A percentile compares a stretch with the other conserved stretches of the same genome.
phyloP scores from a whole-genome alignment of 2,329 filamentous ascomycete genomes.

The Metarhizium album region DNA sequence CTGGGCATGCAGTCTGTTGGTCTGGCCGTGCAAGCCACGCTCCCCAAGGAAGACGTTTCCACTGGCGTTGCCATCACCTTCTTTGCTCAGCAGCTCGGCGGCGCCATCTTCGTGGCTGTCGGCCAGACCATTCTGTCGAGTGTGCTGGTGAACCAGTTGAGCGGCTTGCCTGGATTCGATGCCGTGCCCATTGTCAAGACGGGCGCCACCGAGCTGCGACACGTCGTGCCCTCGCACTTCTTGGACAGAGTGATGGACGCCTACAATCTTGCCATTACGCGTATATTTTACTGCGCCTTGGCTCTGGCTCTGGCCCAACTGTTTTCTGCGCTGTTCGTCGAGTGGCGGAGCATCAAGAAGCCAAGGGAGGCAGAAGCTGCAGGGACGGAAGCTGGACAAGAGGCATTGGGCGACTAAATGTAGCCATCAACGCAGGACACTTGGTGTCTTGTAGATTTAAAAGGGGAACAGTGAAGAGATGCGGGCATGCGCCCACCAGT shows the following conservation, averaged over 20 bases:
- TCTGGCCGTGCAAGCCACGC: constrained; percentile 45
- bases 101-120: constrained; percentile 46
- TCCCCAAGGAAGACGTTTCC: constrained; percentile 40
- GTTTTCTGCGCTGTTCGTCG: constrained; percentile 45
- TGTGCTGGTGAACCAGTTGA: constrained; percentile 28
- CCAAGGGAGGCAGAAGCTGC: constrained; percentile 3
- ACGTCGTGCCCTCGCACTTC: constrained; percentile 37
- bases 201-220: constrained; percentile 50
- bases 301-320: constrained; percentile 45
- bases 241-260: constrained; percentile 44
- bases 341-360: constrained; percentile 61
- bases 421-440: no score
- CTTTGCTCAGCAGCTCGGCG: constrained; percentile 49
- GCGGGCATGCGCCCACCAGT: no score
- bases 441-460: no score
- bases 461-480: no score
- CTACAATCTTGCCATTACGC: constrained; percentile 54
- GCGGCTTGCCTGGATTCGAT: constrained; percentile 31
- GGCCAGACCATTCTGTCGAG: constrained; percentile 44
- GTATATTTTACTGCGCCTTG: constrained; percentile 52
- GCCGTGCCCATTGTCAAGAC: constrained; percentile 30
- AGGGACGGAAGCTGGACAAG: not conserved
- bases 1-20: constrained; percentile 46
- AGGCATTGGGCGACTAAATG: not conserved
- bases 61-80: constrained; percentile 43